Evolutionary conservation across 495 filamentous ascomycete genomes (phyloP).

Genomic region (Penicillium ucsense): DNA sequence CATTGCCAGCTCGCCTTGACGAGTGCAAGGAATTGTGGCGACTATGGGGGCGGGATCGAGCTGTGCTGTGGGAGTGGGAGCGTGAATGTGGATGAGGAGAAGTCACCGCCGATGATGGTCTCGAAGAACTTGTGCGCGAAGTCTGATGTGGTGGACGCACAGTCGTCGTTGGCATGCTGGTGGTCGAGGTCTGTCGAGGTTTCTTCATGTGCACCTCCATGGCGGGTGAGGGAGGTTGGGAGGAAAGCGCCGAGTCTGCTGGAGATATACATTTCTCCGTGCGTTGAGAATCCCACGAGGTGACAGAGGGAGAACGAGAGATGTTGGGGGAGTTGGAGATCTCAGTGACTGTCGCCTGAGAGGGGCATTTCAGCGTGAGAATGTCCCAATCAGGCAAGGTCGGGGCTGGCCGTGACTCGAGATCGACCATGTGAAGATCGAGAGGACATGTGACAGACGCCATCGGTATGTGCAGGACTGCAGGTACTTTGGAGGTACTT

Average conservation of each 20-base stretch:
- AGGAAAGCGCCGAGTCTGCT: neutral
- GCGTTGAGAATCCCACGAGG: neutral
- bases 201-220: constrained; percentile 14
- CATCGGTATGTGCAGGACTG: constrained; percentile 5
- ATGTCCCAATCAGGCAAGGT: constrained; percentile 3
- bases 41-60: constrained; percentile 19
- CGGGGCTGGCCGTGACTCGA: neutral
- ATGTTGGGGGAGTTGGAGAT: constrained; percentile 3
- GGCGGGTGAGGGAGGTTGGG: constrained; percentile 4
- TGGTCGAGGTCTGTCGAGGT: constrained; percentile 5
- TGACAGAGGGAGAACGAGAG: neutral
- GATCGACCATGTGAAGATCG: constrained; percentile 11
- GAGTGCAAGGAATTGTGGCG: constrained; percentile 26
- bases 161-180: constrained; percentile 5
- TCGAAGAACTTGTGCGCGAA: constrained; percentile 13
- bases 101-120: constrained; percentile 17
- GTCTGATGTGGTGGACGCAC: constrained; percentile 2
- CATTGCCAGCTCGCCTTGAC: constrained; percentile 16
- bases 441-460: constrained; percentile 24
- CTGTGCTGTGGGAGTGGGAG: constrained; percentile 24
- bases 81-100: constrained; percentile 19
- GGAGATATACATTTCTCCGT: neutral
- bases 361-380: constrained; percentile 4
- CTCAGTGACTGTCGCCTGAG: constrained; percentile 5
- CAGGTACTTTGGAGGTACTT: neutral